Conservation (phyloP, 1,284 basidiomycete genomes). For the Apiotrichum gracile region DNA sequence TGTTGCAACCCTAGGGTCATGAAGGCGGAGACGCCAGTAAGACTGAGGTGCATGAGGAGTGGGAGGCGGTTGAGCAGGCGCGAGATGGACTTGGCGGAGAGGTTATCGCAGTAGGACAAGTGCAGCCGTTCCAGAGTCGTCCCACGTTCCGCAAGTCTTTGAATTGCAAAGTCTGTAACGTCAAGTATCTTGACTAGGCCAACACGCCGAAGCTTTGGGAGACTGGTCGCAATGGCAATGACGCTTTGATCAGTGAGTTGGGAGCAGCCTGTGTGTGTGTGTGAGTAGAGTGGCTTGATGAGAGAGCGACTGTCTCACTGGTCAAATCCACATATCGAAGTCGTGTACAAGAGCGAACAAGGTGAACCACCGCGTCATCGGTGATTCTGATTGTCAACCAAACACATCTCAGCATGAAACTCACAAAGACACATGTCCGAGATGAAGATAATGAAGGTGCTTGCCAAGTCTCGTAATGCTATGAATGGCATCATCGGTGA, state of each 20-base stretch:
- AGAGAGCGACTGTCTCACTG: constrained; percentile 71
- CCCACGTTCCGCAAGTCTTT: constrained; percentile 66
- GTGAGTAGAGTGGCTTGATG: neutral
- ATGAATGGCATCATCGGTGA: constrained; percentile 82
- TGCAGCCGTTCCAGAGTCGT: constrained; percentile 90
- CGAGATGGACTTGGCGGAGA: constrained; percentile 84
- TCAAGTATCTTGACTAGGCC: constrained; percentile 89
- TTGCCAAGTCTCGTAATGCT: constrained; percentile 82
- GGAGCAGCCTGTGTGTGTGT: constrained; percentile 69
- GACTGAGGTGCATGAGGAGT: constrained; percentile 86
- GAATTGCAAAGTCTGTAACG: constrained; percentile 88
- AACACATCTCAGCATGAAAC: constrained; percentile 14
- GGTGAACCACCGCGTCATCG: constrained; percentile 74
- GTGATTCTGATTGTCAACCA: constrained; percentile 58
- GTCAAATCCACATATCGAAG: constrained; percentile 95
- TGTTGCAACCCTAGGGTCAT: constrained; percentile 75
- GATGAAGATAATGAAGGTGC: constrained; percentile 88
- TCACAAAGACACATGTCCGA: constrained; percentile 73
- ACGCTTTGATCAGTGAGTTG: constrained; percentile 89
- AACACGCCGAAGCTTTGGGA: constrained; percentile 88
- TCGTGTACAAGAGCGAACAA: constrained; percentile 85
- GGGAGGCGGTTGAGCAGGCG: constrained; percentile 80
- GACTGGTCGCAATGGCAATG: constrained; percentile 71
- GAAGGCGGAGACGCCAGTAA: constrained; percentile 95
- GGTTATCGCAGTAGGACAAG: constrained; percentile 94